These are phyloP conservation scores for Nemania abortiva DNA, from an alignment of 2,329 filamentous ascomycete species.

Conservation along the genomic window DNA sequence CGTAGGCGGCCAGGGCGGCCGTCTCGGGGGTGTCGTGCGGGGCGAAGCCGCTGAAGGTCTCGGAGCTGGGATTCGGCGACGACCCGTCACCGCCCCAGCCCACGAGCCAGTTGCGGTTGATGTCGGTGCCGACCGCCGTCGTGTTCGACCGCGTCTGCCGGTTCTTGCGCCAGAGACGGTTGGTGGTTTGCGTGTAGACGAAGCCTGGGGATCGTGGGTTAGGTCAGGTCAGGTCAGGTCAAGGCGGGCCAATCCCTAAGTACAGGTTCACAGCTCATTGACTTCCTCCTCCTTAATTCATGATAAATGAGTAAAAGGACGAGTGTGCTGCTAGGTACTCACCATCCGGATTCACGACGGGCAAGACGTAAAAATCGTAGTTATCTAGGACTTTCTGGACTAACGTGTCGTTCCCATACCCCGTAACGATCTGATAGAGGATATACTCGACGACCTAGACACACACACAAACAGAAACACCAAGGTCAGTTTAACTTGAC, in stretches of 20 bases:
- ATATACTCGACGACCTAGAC: constrained; percentile 60
- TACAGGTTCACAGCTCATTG: background rate
- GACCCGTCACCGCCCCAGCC: constrained; percentile 59
- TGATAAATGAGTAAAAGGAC: background rate
- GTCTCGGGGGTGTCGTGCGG: constrained; percentile 62
- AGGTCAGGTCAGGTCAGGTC: background rate
- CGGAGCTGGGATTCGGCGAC: constrained; percentile 59
- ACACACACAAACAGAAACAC: background rate
- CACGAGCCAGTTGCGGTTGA: constrained; percentile 66
- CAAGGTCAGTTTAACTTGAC: background rate
- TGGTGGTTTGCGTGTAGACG: constrained; percentile 62
- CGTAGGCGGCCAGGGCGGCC: constrained; percentile 60
- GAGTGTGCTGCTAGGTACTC: constrained; percentile 28
- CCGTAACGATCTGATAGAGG: constrained; percentile 59
- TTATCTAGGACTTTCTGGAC: constrained; percentile 62
- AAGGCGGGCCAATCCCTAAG: too few relatives aligned
- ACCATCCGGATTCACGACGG: constrained; percentile 66
- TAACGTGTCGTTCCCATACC: constrained; percentile 55
- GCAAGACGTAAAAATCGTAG: constrained; percentile 70
- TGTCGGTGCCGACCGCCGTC: constrained; percentile 62
- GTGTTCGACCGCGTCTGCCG: constrained; percentile 56
- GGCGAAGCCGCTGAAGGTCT: constrained; percentile 58
- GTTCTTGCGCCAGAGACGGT: constrained; percentile 68
- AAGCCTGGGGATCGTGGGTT: constrained; percentile 55
- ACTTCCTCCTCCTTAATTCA: background rate